Percentiles rank a stretch among this genome's conserved stretches.
These are phyloP conservation scores for Tricharina praecox DNA, from an alignment of 495 filamentous ascomycete species.

Conservation along the genomic window DNA sequence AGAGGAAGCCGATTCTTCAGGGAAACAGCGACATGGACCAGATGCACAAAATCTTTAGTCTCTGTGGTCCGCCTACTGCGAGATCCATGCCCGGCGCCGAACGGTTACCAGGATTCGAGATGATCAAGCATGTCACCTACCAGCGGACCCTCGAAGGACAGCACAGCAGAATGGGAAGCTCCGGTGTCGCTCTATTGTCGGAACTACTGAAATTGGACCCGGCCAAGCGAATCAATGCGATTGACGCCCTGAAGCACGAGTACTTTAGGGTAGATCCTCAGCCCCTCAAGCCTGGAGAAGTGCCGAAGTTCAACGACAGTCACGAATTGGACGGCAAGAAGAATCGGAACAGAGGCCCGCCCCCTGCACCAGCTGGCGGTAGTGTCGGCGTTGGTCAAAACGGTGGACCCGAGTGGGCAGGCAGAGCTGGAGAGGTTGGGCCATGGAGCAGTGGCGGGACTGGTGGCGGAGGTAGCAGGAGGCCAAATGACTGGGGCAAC, in stretches of 20 bases:
- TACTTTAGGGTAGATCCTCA: constrained; percentile 68
- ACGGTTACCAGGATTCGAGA: constrained; percentile 62
- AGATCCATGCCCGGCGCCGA: constrained; percentile 89
- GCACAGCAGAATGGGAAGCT: constrained; percentile 41
- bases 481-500: constrained; percentile 26
- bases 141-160: constrained; percentile 48
- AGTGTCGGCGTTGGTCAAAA: constrained; percentile 63
- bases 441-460: constrained; percentile 31
- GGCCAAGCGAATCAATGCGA: constrained; percentile 72
- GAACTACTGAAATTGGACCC: constrained; percentile 82
- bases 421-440: constrained; percentile 22
- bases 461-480: constrained; percentile 26
- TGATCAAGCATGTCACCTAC: constrained; percentile 42
- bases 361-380: constrained; percentile 77
- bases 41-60: constrained; percentile 73
- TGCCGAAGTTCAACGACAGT: constrained; percentile 80
- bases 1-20: constrained; percentile 77
- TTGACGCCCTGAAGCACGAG: constrained; percentile 81
- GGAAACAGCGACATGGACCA: constrained; percentile 82
- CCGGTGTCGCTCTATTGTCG: constrained; percentile 59
- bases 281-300: constrained; percentile 63
- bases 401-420: constrained; percentile 38
- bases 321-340: constrained; percentile 89
- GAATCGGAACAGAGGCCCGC: constrained; percentile 60
- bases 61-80: constrained; percentile 83